Evolutionary conservation across 2,329 filamentous ascomycete species (phyloP).

Genomic region (Stenocarpella maydis): DNA sequence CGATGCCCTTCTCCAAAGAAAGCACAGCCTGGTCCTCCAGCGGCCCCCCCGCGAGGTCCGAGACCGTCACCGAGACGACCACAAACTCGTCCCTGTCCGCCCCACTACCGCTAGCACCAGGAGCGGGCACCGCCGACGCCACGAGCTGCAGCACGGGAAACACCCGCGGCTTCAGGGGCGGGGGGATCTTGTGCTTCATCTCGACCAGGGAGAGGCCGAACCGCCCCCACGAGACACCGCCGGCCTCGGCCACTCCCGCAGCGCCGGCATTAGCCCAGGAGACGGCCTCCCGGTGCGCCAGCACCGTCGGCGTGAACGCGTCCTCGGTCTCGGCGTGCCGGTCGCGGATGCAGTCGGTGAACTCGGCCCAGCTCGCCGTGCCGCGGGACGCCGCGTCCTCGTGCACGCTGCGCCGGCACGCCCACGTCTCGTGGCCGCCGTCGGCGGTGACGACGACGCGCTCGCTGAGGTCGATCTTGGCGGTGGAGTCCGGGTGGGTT

Average conservation of each 20-base stretch:
- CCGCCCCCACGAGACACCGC: constrained; percentile 53
- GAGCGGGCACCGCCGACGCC: constrained; percentile 52
- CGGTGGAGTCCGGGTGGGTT: constrained; percentile 56
- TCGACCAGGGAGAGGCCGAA: constrained; percentile 65
- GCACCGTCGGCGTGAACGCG: constrained; percentile 65
- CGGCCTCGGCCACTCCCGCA: constrained; percentile 47
- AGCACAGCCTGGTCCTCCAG: constrained; percentile 40
- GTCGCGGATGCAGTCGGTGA: constrained; percentile 65
- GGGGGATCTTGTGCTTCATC: constrained; percentile 70
- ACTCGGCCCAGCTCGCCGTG: constrained; percentile 71
- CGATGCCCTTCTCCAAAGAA: constrained; percentile 54
- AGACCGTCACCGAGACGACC: constrained; percentile 64
- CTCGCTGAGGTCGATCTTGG: constrained; percentile 62
- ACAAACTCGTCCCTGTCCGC: constrained; percentile 56
- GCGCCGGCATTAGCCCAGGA: constrained; percentile 53
- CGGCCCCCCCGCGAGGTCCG: constrained; percentile 46
- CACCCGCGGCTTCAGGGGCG: constrained; percentile 67
- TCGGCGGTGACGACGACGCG: constrained; percentile 54
- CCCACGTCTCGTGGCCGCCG: constrained; percentile 64
- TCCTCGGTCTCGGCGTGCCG: constrained; percentile 64
- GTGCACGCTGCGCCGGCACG: constrained; percentile 69
- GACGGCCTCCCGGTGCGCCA: constrained; percentile 54
- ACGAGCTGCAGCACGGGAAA: constrained; percentile 71
- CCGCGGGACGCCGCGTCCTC: constrained; percentile 56
- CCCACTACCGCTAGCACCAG: constrained; percentile 41